Evolutionary conservation across 139 green algal genomes (phyloP).

Genomic region (Chlorella ohadii): DNA sequence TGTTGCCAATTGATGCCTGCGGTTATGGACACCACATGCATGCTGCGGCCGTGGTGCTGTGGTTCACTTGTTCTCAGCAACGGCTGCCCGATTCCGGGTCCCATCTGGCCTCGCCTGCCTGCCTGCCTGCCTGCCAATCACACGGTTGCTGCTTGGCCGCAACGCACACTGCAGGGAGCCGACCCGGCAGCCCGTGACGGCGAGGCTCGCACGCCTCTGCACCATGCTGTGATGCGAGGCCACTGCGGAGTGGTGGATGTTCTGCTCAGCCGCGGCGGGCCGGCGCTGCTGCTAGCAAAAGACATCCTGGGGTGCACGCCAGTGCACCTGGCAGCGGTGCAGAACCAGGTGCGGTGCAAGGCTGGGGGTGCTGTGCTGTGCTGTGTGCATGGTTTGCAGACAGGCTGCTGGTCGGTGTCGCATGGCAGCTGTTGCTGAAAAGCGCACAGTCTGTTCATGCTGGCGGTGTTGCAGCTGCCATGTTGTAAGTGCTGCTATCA

Average conservation of each 20-base stretch:
- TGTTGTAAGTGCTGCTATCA: no score
- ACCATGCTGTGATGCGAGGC: conserved; percentile 69
- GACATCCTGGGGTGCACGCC: conserved; percentile 72
- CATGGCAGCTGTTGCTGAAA: no score
- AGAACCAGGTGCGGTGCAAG: conserved; percentile 57
- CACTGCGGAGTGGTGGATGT: conserved; percentile 55
- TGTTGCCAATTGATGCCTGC: no score
- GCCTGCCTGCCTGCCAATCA: neutral
- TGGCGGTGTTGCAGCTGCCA: no score
- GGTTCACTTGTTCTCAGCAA: no score
- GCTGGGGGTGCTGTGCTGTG: no score
- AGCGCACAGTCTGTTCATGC: no score
- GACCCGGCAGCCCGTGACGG: conserved; percentile 52
- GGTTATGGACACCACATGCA: no score
- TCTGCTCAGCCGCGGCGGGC: conserved; percentile 47
- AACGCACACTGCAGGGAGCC: conserved; percentile 44
- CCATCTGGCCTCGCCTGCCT: neutral
- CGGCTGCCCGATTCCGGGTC: no score
- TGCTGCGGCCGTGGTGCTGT: no score
- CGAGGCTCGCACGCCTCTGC: conserved; percentile 61
- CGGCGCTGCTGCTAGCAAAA: conserved; percentile 54
- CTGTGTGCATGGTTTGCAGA: no score
- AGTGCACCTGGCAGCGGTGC: conserved; percentile 68
- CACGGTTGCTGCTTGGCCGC: neutral
- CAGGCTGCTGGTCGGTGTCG: no score